These are phyloP conservation scores for Trebouxia sp. DNA, from an alignment of 139 green algal genomes.

Conservation along the genomic window DNA sequence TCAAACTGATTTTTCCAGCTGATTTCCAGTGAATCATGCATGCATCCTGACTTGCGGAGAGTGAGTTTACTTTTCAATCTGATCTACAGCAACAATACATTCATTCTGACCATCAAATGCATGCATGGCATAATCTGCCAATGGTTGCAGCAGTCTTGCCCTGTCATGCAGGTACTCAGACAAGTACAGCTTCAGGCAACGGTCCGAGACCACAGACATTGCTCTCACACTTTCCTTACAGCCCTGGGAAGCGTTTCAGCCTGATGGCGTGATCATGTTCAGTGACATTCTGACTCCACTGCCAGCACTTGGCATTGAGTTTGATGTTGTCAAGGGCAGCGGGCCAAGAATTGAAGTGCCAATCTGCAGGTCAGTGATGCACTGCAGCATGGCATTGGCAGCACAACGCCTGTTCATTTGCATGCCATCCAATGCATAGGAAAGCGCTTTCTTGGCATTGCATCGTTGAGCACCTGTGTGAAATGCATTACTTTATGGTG, in stretches of 20 bases:
- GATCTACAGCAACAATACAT: no score
- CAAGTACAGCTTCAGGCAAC: conserved; percentile 89
- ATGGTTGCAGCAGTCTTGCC: not conserved
- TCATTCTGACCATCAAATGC: not conserved
- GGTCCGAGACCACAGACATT: conserved; percentile 96
- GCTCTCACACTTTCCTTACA: conserved; percentile 95
- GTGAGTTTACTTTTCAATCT: no score
- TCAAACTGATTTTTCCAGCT: not conserved
- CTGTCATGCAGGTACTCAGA: conserved; percentile 81
- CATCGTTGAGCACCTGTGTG: no score
- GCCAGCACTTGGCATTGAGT: conserved; percentile 95
- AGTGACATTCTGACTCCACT: conserved; percentile 98
- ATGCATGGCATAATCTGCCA: no score
- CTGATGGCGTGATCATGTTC: conserved; percentile 99
- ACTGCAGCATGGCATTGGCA: no score
- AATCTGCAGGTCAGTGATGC: conserved; percentile 50
- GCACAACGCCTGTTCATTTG: no score
- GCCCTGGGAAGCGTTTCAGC: conserved; percentile 90
- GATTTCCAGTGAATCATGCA: no score
- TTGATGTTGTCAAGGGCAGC: conserved; percentile 97
- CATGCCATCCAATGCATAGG: no score
- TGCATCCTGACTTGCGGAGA: not conserved
- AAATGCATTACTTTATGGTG: no score
- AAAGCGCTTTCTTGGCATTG: not conserved
- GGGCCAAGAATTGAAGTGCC: conserved; percentile 83